A percentile compares a stretch with the other conserved stretches of the same genome.
These are phyloP conservation scores for Turritis glabra DNA, from an alignment of 345 rosid species.

Conservation along the genomic window DNA sequence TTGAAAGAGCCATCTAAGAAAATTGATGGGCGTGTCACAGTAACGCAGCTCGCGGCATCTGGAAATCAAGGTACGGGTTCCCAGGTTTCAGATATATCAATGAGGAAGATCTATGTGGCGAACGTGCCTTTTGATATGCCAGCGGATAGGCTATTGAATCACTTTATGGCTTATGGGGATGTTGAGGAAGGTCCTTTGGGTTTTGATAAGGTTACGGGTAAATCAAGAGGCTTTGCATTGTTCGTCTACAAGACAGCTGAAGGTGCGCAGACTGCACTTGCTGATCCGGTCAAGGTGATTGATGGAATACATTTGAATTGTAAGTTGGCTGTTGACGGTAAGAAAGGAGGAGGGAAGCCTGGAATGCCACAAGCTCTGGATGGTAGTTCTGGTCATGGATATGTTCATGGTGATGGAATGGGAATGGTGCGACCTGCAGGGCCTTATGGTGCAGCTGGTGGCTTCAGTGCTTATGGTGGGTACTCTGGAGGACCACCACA, in stretches of 20 bases:
- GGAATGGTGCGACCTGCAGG: slow-evolving; percentile 49
- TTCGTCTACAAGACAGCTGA: slow-evolving; percentile 74
- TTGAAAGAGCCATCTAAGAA: slow-evolving; percentile 76
- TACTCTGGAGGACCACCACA: slow-evolving; percentile 49
- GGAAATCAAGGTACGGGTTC: slow-evolving; percentile 50
- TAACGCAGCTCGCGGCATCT: slow-evolving; percentile 69
- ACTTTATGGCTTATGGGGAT: slow-evolving; percentile 65
- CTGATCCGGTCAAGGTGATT: slow-evolving; percentile 62
- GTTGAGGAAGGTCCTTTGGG: slow-evolving; percentile 89
- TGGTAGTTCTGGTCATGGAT: slow-evolving; percentile 23
- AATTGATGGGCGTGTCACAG: slow-evolving; percentile 77
- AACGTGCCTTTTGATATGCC: slow-evolving; percentile 70
- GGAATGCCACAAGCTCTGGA: slow-evolving; percentile 29
- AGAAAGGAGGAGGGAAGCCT: slow-evolving; percentile 56
- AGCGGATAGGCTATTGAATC: slow-evolving; percentile 57
- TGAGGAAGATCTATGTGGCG: slow-evolving; percentile 80
- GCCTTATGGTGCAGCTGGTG: slow-evolving; percentile 44
- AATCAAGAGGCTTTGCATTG: slow-evolving; percentile 71
- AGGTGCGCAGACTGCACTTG: slow-evolving; percentile 71
- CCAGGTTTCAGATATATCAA: slow-evolving; percentile 48
- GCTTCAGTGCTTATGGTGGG: slow-evolving; percentile 41
- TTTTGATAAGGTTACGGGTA: slow-evolving; percentile 75
- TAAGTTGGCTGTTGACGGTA: slow-evolving; percentile 68
- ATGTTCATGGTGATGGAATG: slow-evolving; percentile 22
- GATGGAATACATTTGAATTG: slow-evolving; percentile 72